Base-by-base conservation (phyloP, 306 rosid species). In the Amphicarpaea edgeworthii region DNA sequence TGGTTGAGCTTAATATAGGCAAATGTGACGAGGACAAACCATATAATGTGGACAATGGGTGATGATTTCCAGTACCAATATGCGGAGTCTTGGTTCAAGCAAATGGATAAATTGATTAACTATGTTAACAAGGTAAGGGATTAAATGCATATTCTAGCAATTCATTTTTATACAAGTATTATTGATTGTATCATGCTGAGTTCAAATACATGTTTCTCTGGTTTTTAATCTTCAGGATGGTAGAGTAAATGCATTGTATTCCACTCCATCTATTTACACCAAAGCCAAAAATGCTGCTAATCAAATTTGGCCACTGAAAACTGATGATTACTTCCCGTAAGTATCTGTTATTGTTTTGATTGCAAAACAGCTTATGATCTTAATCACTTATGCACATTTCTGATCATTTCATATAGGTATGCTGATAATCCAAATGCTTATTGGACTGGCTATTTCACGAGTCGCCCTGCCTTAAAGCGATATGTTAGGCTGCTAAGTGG, bases 11-110 rank as follows among this genome's bases (percentile, higher is more conserved):
- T 63, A n/a, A 28, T 64, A 12, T 73, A 94, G 98, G 94, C 88
- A 59, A 94, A 90, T 78, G 90, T 94, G 77, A 94, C 98, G 0
- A 85, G 91, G 87, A 85, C 91, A 19, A 90, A 87, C 73, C 98
- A 94, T 77, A 85, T 94, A 30, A 94, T 94, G 97, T 94, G 94
- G 94, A 94, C 98, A 57, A 94, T 94, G 98, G 98, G 98, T 47
- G 97, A 91, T 82, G 98, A 94, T 87, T 94, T 94, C 72, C 77
- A 42, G 70, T 94, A 94, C 85, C 97, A 91, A 73, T 90, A 91
- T 87, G 98, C 97, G 4, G 98, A 94, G 74, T 70, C 89, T 64
- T 94, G 97, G 98, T 94, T 91, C 75, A 94, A 85, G 73, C 94
- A 94, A 82, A 88, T 94, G 97, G 98, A 94, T 77, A 94, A 85